A percentile compares a stretch with the other conserved stretches of the same genome.
Evolutionary conservation across 495 filamentous ascomycete genomes (phyloP).

Genomic region (Talaromyces thailandensis): DNA sequence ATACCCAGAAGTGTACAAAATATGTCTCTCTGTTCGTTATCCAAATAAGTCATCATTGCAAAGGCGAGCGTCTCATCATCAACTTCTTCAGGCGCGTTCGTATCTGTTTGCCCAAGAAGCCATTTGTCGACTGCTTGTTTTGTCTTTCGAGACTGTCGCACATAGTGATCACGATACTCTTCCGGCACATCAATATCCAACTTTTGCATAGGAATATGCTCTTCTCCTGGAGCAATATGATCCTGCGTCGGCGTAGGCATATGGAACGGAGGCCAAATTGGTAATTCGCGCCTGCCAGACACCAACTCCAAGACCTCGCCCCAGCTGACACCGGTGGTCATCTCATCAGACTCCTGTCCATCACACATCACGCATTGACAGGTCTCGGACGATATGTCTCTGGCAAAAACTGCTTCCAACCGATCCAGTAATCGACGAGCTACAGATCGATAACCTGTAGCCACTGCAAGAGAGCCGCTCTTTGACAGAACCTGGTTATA

Average conservation of each 20-base stretch:
- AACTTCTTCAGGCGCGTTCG: slow-evolving; percentile 69
- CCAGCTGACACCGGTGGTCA: slow-evolving; percentile 76
- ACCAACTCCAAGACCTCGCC: slow-evolving; percentile 92
- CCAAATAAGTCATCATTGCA: slow-evolving; percentile 81
- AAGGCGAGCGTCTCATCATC: slow-evolving; percentile 91
- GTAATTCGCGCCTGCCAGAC: slow-evolving; percentile 75
- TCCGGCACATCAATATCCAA: slow-evolving; percentile 88
- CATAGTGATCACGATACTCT: slow-evolving; percentile 80
- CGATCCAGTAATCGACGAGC: slow-evolving; percentile 90
- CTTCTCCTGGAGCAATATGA: slow-evolving; percentile 44
- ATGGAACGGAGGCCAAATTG: slow-evolving; percentile 79
- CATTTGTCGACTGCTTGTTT: slow-evolving; percentile 75
- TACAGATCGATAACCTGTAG: slow-evolving; percentile 89
- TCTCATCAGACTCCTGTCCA: slow-evolving; percentile 40
- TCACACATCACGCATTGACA: slow-evolving; percentile 78
- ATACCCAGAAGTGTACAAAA: slow-evolving; percentile 75
- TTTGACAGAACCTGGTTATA: slow-evolving; percentile 72
- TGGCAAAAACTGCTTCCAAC: slow-evolving; percentile 83
- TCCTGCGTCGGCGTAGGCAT: slow-evolving; percentile 44
- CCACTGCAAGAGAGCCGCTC: slow-evolving; percentile 87
- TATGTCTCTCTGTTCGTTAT: slow-evolving; percentile 59
- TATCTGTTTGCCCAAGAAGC: slow-evolving; percentile 68
- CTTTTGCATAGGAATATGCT: slow-evolving; percentile 62
- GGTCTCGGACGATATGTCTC: slow-evolving; percentile 75
- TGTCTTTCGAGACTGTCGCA: slow-evolving; percentile 80